phyloP scores from a whole-genome alignment of 805 yeast genomes.

The Cyberlindnera maritima region DNA sequence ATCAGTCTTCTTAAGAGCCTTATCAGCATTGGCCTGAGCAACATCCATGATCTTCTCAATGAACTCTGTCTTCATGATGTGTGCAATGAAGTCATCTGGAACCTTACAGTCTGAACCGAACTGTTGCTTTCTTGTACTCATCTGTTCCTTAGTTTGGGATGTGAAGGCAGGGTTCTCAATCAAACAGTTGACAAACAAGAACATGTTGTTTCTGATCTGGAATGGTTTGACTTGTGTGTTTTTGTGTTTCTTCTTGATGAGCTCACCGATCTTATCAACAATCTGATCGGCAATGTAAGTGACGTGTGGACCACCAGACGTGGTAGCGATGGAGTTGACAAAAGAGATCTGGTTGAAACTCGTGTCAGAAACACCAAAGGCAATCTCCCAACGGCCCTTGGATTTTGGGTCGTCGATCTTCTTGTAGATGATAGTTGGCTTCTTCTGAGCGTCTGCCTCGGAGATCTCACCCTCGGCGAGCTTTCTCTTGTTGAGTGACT shows the following conservation, averaged over 20 bases:
- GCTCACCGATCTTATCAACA: slow-evolving; percentile 70
- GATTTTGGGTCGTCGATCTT: slow-evolving; percentile 54
- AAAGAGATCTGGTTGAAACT: slow-evolving; percentile 91
- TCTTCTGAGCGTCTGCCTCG: slow-evolving; percentile 36
- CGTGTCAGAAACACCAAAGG: slow-evolving; percentile 90
- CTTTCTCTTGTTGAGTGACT: slow-evolving; percentile 56
- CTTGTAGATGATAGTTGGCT: slow-evolving; percentile 73
- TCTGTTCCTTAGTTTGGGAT: slow-evolving; percentile 94
- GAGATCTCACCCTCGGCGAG: slow-evolving; percentile 28
- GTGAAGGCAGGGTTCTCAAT: slow-evolving; percentile 97
- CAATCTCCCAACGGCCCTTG: slow-evolving; percentile 82
- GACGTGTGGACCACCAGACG: slow-evolving; percentile 95
- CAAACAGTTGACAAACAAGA: slow-evolving; percentile 84
- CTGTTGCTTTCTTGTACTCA: slow-evolving; percentile 83
- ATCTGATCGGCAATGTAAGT: slow-evolving; percentile 83
- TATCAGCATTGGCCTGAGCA: slow-evolving; percentile 86
- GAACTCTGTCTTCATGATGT: slow-evolving; percentile 70
- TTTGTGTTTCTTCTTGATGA: slow-evolving; percentile 64
- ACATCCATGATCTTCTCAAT: slow-evolving; percentile 69
- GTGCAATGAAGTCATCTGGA: slow-evolving; percentile 72
- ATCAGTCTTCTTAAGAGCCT: slow-evolving; percentile 82
- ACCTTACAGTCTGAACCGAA: slow-evolving; percentile 86
- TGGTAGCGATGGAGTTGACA: slow-evolving; percentile 96
- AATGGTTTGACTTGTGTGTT: slow-evolving; percentile 76
- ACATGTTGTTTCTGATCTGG: slow-evolving; percentile 88